A percentile compares a stretch with the other conserved stretches of the same genome.
phyloP scores from a whole-genome alignment of 768 basidiomycete species.

The Kwoniella botswanensis region DNA sequence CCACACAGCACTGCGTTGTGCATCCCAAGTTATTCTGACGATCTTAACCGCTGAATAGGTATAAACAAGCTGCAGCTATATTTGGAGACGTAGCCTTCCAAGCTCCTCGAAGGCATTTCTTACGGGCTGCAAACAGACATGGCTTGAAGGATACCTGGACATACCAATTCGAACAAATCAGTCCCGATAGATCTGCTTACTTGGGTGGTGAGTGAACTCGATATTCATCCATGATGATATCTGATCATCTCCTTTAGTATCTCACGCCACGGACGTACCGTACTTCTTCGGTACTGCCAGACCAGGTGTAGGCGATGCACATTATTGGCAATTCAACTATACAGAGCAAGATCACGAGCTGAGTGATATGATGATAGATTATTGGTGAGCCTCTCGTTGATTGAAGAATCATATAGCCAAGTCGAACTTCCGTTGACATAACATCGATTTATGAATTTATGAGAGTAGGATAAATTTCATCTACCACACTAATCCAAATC shows the following conservation, averaged over 20 bases:
- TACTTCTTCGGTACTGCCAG: constrained; percentile 16
- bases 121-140: constrained; percentile 34
- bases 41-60: constrained; percentile 14
- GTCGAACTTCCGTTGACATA: no score
- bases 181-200: constrained; percentile 9
- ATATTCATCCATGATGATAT: not conserved
- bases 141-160: constrained; percentile 46
- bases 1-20: not conserved
- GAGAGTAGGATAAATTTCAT: constrained; percentile 48
- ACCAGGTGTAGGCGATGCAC: constrained; percentile 5
- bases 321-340: constrained; percentile 29
- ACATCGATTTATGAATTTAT: not conserved
- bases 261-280: constrained; percentile 16
- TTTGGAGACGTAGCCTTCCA: constrained; percentile 53
- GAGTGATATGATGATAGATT: constrained; percentile 37
- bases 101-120: constrained; percentile 44
- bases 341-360: constrained; percentile 31
- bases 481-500: constrained; percentile 42
- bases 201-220: constrained; percentile 20
- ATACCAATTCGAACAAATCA: constrained; percentile 47
- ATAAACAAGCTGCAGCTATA: constrained; percentile 45
- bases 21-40: not conserved
- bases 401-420: no score
- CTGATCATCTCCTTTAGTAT: constrained; percentile 3
- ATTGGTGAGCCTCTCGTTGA: constrained; percentile 40